These are phyloP conservation scores for Debaryomycetaceae sp. DNA, from an alignment of 1,139 yeast species.

Conservation along the genomic window DNA sequence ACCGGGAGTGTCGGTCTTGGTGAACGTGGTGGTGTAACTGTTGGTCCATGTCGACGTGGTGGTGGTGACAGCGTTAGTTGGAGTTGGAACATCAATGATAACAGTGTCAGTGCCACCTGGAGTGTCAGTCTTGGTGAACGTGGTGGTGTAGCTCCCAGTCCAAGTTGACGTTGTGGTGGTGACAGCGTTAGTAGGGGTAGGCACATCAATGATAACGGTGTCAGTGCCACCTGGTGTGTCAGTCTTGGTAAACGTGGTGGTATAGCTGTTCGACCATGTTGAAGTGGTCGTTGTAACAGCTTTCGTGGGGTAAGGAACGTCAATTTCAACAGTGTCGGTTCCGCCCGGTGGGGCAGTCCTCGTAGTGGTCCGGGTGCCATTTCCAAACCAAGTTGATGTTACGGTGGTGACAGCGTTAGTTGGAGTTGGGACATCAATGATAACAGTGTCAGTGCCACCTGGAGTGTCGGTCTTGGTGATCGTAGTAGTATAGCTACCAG, in stretches of 20 bases:
- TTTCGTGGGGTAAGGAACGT: slow-evolving; percentile 12
- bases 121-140: neutral
- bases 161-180: slow-evolving; percentile 1
- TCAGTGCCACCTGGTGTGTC: slow-evolving; percentile 8
- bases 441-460: slow-evolving; percentile 8
- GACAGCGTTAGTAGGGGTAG: slow-evolving; percentile 11
- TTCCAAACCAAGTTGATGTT: slow-evolving; percentile 13
- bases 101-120: slow-evolving; percentile 6
- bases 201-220: slow-evolving; percentile 13
- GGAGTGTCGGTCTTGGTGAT: slow-evolving; percentile 7
- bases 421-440: slow-evolving; percentile 7
- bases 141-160: slow-evolving; percentile 1
- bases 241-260: slow-evolving; percentile 7
- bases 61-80: slow-evolving; percentile 9
- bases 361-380: slow-evolving; percentile 9
- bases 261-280: slow-evolving; percentile 4
- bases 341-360: slow-evolving; percentile 7
- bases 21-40: neutral
- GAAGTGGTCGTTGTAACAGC: slow-evolving; percentile 9
- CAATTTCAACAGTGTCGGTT: slow-evolving; percentile 12
- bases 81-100: slow-evolving; percentile 5
- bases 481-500: slow-evolving; percentile 5
- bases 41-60: slow-evolving; percentile 7
- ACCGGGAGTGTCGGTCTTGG: slow-evolving; percentile 10
- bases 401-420: slow-evolving; percentile 10